Percentiles rank a stretch among this genome's conserved stretches.
Conservation (phyloP, 2,329 filamentous ascomycete species). For the Taxawa tesnikishii region DNA sequence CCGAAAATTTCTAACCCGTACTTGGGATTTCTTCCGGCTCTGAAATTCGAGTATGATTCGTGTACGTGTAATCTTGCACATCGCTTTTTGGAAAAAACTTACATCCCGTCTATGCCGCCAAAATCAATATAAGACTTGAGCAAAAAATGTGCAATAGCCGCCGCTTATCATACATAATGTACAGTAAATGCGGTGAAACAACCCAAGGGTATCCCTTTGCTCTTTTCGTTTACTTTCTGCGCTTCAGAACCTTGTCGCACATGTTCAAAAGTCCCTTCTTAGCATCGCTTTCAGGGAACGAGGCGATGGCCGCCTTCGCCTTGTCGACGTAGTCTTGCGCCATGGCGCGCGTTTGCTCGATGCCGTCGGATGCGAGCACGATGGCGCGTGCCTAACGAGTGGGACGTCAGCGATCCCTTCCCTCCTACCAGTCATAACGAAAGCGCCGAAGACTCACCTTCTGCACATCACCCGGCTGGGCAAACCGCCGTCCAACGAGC, state of each 20-base stretch:
- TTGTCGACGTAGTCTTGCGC: slow-evolving; percentile 85
- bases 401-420: slow-evolving; percentile 10
- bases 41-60: too few species aligned
- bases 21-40: too few species aligned
- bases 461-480: slow-evolving; percentile 68
- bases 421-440: not conserved
- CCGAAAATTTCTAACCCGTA: too few species aligned
- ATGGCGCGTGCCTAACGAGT: slow-evolving; percentile 64
- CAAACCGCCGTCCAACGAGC: slow-evolving; percentile 86
- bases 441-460: slow-evolving; percentile 46
- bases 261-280: slow-evolving; percentile 87
- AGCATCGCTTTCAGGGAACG: slow-evolving; percentile 87
- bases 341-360: slow-evolving; percentile 82
- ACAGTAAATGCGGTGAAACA: too few species aligned
- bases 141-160: too few species aligned
- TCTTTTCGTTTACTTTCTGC: slow-evolving; percentile 54
- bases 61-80: too few species aligned
- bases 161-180: too few species aligned
- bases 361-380: slow-evolving; percentile 70
- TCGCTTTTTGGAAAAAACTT: too few species aligned
- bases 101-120: too few species aligned
- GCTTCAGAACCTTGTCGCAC: slow-evolving; percentile 81
- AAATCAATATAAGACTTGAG: too few species aligned
- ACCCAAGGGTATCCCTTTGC: too few species aligned
- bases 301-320: slow-evolving; percentile 70